Evolutionary conservation across 129 eudicot genomes (phyloP).

Genomic region (Centrapalus pauciflorus): DNA sequence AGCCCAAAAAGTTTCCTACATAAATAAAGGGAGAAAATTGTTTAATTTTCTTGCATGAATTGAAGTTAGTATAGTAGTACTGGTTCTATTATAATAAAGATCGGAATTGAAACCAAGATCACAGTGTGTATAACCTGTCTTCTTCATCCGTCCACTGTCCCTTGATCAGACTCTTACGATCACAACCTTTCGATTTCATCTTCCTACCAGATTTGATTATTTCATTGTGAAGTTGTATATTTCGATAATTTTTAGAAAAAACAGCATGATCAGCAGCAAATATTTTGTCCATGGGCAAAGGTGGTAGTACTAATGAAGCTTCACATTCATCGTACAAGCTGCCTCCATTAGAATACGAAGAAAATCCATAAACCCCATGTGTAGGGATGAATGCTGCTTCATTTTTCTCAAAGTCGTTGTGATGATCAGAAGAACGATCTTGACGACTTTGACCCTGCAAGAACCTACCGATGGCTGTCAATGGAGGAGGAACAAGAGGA

Average conservation of each 20-base stretch:
- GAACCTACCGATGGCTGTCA: constrained; percentile 63
- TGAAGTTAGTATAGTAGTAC: background rate
- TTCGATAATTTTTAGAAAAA: constrained; percentile 18
- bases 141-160: constrained; percentile 78
- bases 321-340: constrained; percentile 16
- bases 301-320: constrained; percentile 22
- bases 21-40: constrained; percentile 5
- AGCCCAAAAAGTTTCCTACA: constrained; percentile 47
- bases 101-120: background rate
- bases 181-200: constrained; percentile 24
- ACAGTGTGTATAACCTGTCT: constrained; percentile 39
- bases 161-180: constrained; percentile 40
- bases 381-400: constrained; percentile 12
- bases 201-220: constrained; percentile 6
- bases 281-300: constrained; percentile 11
- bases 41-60: constrained; percentile 4
- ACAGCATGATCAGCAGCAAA: constrained; percentile 11
- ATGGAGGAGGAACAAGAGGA: constrained; percentile 30
- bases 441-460: constrained; percentile 49
- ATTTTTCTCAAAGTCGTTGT: constrained; percentile 21
- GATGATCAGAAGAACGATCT: constrained; percentile 19
- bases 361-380: constrained; percentile 21
- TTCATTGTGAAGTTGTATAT: constrained; percentile 15
- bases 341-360: constrained; percentile 5
- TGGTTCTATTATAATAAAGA: no score